Evolutionary conservation across 1,284 basidiomycete species (phyloP), one percentile per base, ranked within the genome.

Genomic region (Sporisorium scitamineum): DNA sequence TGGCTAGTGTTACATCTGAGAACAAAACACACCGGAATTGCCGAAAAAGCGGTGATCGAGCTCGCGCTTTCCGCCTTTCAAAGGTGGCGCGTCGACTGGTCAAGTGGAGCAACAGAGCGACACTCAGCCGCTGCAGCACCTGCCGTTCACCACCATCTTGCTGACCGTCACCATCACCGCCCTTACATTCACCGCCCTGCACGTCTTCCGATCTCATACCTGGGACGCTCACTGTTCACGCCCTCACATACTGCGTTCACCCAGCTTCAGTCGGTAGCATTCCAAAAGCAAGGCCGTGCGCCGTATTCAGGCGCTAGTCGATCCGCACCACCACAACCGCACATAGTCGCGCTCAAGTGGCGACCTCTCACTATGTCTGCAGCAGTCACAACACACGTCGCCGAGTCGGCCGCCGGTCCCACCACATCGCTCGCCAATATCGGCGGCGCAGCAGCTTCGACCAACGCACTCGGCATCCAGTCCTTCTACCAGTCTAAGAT

Each of bases 401-500:
- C 69, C 20, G 69, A 61, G 34, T 68, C 65, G 51, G 57, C 54
- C 2, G 39, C 69, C 20, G 45, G 61, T 32, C 24, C 27, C 18
- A 9, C 53, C 34, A 44, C 58, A 3, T 64, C 68, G 22, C 64
- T 70, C 32, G 65, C 68, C 44, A 71, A 61, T 53, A 65, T 76
- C n/a, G 72, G 72, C 29, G 67, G 67, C 41, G 67, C 72, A 45
- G 66, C 72, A 50, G 72, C 67, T 26, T 76, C 73, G 18, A 53
- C 62, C 32, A 63, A 68, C 52, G 70, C 72, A 5, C 66, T 75
- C 26, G 84, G 84, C 44, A 83, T 84, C 48, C 84, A 94, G 85
- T 91, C 93, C 2, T 98, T 97, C 88, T 97, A 97, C 86, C 92
- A 95, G 85, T 92, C 94, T 54, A 98, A 98, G 88, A 97, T 97